Evolutionary conservation across 2,329 filamentous ascomycete species (phyloP).

Genomic region (Cryphonectria japonica): DNA sequence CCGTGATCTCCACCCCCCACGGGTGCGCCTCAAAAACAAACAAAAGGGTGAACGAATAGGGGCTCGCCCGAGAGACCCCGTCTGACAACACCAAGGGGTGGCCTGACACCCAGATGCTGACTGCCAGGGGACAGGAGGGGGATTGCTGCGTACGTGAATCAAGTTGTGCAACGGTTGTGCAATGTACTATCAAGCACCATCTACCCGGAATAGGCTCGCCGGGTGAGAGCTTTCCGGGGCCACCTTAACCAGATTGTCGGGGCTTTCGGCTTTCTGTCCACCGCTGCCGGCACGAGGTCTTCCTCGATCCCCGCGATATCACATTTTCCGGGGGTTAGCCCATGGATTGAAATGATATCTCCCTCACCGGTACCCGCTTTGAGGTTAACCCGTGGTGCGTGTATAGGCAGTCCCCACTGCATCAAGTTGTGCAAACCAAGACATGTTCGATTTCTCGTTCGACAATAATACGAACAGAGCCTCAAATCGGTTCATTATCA

Average conservation of each 20-base stretch:
- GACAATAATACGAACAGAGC: slow-evolving; percentile 1
- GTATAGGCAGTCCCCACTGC: not conserved
- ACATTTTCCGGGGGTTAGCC: slow-evolving; percentile 1
- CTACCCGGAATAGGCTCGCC: slow-evolving; percentile 3
- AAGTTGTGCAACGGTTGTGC: not conserved
- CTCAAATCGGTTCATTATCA: not conserved
- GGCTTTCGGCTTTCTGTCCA: not conserved
- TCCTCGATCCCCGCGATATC: slow-evolving; percentile 1
- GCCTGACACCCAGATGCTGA: not conserved
- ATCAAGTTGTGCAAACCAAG: not conserved
- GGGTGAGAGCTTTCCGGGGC: not conserved
- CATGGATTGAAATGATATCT: slow-evolving; percentile 1
- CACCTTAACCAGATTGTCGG: slow-evolving; percentile 9
- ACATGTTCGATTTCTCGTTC: not conserved
- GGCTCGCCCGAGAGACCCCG: not conserved
- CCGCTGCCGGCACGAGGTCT: not conserved
- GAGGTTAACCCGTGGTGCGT: not conserved
- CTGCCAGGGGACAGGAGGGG: not conserved
- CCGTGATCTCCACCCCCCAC: not conserved
- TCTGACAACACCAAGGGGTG: not conserved
- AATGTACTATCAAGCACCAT: not conserved
- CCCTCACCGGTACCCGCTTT: slow-evolving; percentile 5
- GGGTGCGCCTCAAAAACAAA: not conserved
- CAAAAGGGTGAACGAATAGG: not conserved
- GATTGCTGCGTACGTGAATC: not conserved